Evolutionary conservation across 2,329 filamentous ascomycete species (phyloP), one percentile per base, ranked within the genome.

Genomic region (Aureobasidium sp.): DNA sequence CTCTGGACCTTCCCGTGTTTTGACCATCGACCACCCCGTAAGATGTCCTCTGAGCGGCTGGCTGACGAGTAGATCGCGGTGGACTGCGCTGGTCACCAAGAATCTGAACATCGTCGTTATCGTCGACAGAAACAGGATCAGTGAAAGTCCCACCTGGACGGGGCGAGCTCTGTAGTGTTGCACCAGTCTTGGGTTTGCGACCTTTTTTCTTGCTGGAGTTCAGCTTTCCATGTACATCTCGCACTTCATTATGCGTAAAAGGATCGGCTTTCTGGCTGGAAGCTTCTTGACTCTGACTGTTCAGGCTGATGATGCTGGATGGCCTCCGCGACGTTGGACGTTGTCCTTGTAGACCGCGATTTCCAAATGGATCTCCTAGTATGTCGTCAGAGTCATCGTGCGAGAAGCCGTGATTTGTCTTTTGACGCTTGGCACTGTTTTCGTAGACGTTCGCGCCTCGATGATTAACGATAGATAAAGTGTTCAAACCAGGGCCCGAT

Each of bases 221-320:
- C 9, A 60, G 15, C 5, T 8, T 32, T 29, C 23, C 9, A 20
- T 50, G n/a, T 20, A 44, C 55, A 41, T 41, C 26, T 3, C 42
- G 41, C 5, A 23, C 6, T 23, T 58, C 55, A 2, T 47, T 7
- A 3, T 58, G 42, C 13, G 15, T 12, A 5, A 58, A 58, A 26
- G 15, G 20, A 41, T 27, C 29, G 20, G n/a, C 3, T 23, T 9
- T 48, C 12, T 52, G 57, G 27, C 47, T 44, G 20, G 27, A 23
- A 13, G n/a, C 10, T 2, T 61, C 57, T 10, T 61, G 57, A 20
- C 56, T 57, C n/a, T 57, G 53, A 44, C 56, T 61, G 57, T 23
- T 10, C 4, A 51, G 1, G 15, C 57, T 61, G 36, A 52, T 44
- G 26, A 44, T 23, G 12, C 57, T 61, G 7, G 47, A 13, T 9